Evolutionary conservation across 176 grass and related monocot species (phyloP).

Genomic region (Aechmea fasciata): DNA sequence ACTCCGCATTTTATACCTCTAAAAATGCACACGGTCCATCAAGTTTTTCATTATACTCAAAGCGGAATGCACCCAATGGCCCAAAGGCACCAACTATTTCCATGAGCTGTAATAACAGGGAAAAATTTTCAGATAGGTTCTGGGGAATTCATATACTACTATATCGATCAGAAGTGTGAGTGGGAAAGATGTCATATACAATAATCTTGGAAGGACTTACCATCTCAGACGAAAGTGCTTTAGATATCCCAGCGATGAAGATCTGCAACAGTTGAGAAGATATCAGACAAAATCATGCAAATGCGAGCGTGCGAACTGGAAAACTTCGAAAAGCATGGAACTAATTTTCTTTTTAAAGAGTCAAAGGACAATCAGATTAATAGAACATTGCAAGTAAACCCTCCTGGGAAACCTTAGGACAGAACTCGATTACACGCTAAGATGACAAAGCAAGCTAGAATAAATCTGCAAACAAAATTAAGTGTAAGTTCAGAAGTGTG

Average conservation of each 20-base stretch:
- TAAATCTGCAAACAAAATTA: no score
- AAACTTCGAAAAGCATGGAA: background rate
- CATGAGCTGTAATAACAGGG: conserved; percentile 64
- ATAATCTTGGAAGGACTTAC: conserved; percentile 31
- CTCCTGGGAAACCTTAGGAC: no score
- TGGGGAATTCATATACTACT: background rate
- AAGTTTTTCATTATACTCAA: conserved; percentile 55
- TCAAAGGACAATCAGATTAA: no score
- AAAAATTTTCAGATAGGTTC: conserved; percentile 1
- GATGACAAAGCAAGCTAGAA: no score
- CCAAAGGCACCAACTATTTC: conserved; percentile 85
- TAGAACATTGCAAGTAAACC: no score
- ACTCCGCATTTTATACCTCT: conserved; percentile 47
- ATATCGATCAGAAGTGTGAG: background rate
- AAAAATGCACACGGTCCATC: conserved; percentile 74
- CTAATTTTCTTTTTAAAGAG: no score
- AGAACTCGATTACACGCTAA: no score
- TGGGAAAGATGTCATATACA: conserved; percentile 16
- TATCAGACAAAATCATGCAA: conserved; percentile 8
- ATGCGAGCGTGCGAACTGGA: background rate
- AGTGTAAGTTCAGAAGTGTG: no score
- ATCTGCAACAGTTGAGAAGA: conserved; percentile 61
- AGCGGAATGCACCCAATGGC: conserved; percentile 52
- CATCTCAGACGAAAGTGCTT: conserved; percentile 63
- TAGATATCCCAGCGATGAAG: conserved; percentile 74